Evolutionary conservation across 179 eudicot species (phyloP), one percentile per base, ranked within the genome.

Genomic region (Silene coronaria): DNA sequence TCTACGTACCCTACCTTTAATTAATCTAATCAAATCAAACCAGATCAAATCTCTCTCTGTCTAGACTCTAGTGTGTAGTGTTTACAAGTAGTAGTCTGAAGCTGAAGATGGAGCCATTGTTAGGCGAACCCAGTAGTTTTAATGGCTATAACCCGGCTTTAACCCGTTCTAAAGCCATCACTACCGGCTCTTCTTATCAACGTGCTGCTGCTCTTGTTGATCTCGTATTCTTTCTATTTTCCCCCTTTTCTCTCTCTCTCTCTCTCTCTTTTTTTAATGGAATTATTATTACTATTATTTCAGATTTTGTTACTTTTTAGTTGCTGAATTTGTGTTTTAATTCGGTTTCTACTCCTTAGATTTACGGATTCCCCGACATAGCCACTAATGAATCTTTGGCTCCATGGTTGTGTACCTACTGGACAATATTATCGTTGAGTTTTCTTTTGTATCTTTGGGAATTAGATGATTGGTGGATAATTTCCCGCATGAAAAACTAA

Each of bases 161-260:
- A 66, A 78, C 19, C 21, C 79, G 90, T 80, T 79, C 97, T 23
- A 87, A 90, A 34, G 99, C 99, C 65, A 88, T 92, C 48, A 86
- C 96, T 67, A 24, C 69, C 65, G 99, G 99, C 45, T 80, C 93
- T 1, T 75, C 78, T 63, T 92, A 87, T 76, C 89, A 95, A 65
- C 91, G 86, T 70, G 99, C 99, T 24, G 99, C 99, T 57, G 99
- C 96, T 5, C 90, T 95, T 59, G 94, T 95, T 82, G 99, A 95
- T 87, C 88, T 95, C 83, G 97, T 94, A 32, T 21, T 14, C 32
- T 34, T 73, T 27, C 45, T 14, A 6, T 14, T n/a, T 63, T 4
- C 4, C 4, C 7, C 60, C 5, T 13, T 2, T 17, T 21, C 21
- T 26, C 21, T 59, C 5, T 11, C 17, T 24, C n/a, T 53, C n/a